Evolutionary conservation across 2,329 filamentous ascomycete genomes (phyloP).

Genomic region (Drechslerella dactyloides): DNA sequence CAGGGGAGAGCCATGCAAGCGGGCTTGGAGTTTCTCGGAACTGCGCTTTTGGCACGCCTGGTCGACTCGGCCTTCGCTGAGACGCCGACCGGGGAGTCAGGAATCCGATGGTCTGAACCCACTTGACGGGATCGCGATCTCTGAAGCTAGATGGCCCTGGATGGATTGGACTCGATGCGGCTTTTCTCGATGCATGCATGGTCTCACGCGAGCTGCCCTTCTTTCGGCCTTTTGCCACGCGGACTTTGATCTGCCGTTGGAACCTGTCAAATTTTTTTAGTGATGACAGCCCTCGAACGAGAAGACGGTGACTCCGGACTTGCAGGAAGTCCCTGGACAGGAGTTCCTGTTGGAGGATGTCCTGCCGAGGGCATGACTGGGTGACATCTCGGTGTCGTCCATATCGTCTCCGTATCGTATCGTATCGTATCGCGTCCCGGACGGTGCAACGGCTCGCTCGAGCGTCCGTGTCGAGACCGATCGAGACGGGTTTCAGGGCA

Average conservation of each 20-base stretch:
- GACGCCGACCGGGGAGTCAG: background rate
- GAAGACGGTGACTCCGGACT: too few relatives aligned
- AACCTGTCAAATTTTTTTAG: background rate
- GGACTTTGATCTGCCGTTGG: too few relatives aligned
- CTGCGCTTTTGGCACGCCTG: slow-evolving; percentile 33
- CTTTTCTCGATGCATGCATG: background rate
- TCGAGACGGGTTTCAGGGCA: too few relatives aligned
- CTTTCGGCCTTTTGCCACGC: background rate
- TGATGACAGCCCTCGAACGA: background rate
- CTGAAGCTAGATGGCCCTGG: too few relatives aligned
- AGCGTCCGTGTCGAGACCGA: too few relatives aligned
- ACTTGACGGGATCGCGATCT: too few relatives aligned
- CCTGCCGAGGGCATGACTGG: background rate
- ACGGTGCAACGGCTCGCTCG: too few relatives aligned
- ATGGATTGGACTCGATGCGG: too few relatives aligned
- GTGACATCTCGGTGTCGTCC: background rate
- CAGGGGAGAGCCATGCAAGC: background rate
- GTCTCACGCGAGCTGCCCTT: slow-evolving; percentile 4
- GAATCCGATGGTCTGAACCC: too few relatives aligned
- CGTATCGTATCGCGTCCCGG: background rate
- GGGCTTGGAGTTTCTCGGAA: background rate
- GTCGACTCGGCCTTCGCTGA: too few relatives aligned
- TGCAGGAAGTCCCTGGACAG: too few relatives aligned
- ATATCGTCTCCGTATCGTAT: background rate
- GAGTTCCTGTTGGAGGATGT: too few relatives aligned